Percentiles rank a stretch among this genome's conserved stretches.
These are phyloP conservation scores for Colletotrichum musicola DNA, from an alignment of 2,329 filamentous ascomycete species.

Conservation along the genomic window DNA sequence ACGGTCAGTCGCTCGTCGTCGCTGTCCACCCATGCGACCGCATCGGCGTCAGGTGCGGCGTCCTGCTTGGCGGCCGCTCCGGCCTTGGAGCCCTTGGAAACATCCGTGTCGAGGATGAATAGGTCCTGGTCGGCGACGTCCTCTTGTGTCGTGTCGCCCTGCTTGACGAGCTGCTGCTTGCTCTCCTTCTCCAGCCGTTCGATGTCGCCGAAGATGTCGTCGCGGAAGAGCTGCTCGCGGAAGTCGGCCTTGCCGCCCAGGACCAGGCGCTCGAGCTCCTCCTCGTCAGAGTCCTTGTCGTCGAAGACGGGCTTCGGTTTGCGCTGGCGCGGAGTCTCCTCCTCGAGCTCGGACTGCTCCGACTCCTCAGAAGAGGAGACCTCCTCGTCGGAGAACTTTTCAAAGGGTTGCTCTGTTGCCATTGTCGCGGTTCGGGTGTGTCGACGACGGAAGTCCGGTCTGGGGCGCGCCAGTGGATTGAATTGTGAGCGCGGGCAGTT, in stretches of 20 bases:
- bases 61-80: slow-evolving; percentile 44
- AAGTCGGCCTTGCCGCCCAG: slow-evolving; percentile 91
- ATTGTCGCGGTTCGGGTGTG: slow-evolving; percentile 23
- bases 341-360: slow-evolving; percentile 44
- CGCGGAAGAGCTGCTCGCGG: slow-evolving; percentile 75
- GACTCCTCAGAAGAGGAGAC: slow-evolving; percentile 33
- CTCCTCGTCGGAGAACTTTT: slow-evolving; percentile 39
- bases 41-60: slow-evolving; percentile 47
- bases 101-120: slow-evolving; percentile 84
- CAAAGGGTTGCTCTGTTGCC: slow-evolving; percentile 40
- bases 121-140: slow-evolving; percentile 81
- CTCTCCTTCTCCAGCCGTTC: slow-evolving; percentile 48
- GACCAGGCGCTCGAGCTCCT: slow-evolving; percentile 87
- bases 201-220: slow-evolving; percentile 55
- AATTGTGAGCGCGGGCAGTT: slow-evolving; percentile 4
- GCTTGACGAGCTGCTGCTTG: slow-evolving; percentile 48
- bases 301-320: slow-evolving; percentile 45
- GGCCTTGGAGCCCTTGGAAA: slow-evolving; percentile 52
- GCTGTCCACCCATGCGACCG: slow-evolving; percentile 90
- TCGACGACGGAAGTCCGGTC: slow-evolving; percentile 13
- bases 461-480: slow-evolving; percentile 11
- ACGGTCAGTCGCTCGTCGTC: slow-evolving; percentile 91
- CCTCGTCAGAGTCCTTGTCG: slow-evolving; percentile 85
- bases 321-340: slow-evolving; percentile 42
- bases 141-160: slow-evolving; percentile 65